Evolutionary conservation across 371 early-diverging fungal species (phyloP).

Genomic region (Apophysomyces trapeziformis): DNA sequence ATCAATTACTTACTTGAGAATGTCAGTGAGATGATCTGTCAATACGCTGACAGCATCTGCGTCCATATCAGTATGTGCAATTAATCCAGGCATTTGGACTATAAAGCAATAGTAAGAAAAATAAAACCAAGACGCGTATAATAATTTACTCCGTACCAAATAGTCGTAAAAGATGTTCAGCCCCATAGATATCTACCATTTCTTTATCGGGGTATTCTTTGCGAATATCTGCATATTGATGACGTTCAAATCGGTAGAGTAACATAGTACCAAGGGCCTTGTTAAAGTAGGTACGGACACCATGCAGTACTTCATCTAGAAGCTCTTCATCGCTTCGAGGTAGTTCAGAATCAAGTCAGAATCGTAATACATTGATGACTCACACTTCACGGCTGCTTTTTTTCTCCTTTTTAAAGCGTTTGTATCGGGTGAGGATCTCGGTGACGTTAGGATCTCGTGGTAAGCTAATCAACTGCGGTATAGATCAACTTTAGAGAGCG

Average conservation of each 20-base stretch:
- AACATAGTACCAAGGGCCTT: constrained; percentile 88
- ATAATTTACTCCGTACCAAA: constrained; percentile 69
- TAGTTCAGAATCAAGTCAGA: neutral
- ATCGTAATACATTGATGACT: constrained; percentile 4
- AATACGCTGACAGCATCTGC: constrained; percentile 16
- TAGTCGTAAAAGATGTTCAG: constrained; percentile 92
- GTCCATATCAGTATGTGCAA: constrained; percentile 28
- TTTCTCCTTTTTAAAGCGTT: constrained; percentile 48
- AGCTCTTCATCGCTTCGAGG: constrained; percentile 50
- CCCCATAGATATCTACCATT: constrained; percentile 91
- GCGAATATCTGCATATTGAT: constrained; percentile 85
- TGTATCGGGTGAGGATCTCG: constrained; percentile 75
- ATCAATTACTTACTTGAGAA: constrained; percentile 17
- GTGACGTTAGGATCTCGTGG: constrained; percentile 50
- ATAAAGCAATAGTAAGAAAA: constrained; percentile 14
- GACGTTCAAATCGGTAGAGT: constrained; percentile 93
- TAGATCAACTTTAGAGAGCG: neutral
- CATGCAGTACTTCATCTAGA: constrained; percentile 83
- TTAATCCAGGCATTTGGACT: constrained; percentile 28
- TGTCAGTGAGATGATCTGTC: constrained; percentile 22
- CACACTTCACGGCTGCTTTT: constrained; percentile 36
- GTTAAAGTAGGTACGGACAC: constrained; percentile 90
- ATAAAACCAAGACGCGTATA: neutral
- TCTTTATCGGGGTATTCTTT: constrained; percentile 65
- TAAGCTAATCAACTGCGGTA: constrained; percentile 57